phyloP scores from a whole-genome alignment of 257 asterid genomes.

The Oldenlandia corymbosa region DNA sequence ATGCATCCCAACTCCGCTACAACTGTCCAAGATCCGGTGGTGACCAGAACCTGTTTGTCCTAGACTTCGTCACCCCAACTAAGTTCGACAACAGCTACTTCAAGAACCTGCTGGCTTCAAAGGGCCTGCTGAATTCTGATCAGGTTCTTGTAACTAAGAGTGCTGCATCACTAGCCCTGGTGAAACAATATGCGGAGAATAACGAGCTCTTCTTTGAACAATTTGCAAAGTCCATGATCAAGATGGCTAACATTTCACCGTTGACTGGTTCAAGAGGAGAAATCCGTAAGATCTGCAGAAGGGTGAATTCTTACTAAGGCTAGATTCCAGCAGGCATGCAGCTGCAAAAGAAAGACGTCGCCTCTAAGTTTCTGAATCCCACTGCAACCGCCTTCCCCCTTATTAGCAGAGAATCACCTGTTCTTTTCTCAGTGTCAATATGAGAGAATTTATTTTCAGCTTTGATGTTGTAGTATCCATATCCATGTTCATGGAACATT shows the following conservation, averaged over 20 bases:
- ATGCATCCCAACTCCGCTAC: constrained; percentile 53
- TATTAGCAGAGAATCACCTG: not conserved
- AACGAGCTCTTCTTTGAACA: constrained; percentile 63
- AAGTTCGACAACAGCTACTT: constrained; percentile 73
- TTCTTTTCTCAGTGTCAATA: not conserved
- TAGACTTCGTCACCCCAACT: constrained; percentile 59
- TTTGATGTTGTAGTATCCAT: not conserved
- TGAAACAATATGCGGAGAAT: constrained; percentile 60
- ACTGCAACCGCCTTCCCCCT: not conserved
- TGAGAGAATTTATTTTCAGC: constrained; percentile 1
- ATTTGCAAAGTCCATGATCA: constrained; percentile 71
- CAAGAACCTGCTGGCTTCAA: constrained; percentile 57
- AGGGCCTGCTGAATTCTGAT: constrained; percentile 75
- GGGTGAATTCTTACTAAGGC: constrained; percentile 38
- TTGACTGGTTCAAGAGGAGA: constrained; percentile 74
- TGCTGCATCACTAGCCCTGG: constrained; percentile 49
- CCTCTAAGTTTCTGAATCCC: not conserved
- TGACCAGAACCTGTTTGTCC: constrained; percentile 61
- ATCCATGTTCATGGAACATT: not conserved
- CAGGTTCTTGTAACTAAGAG: constrained; percentile 66
- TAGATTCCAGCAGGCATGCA: not conserved
- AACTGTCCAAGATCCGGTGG: constrained; percentile 79
- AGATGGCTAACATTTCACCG: constrained; percentile 84
- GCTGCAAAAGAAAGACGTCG: not conserved
- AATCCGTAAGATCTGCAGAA: constrained; percentile 69